Percentiles rank a stretch among this genome's conserved stretches.
Conservation (phyloP, 78 protist genomes). For the Isochrysis galbana region DNA sequence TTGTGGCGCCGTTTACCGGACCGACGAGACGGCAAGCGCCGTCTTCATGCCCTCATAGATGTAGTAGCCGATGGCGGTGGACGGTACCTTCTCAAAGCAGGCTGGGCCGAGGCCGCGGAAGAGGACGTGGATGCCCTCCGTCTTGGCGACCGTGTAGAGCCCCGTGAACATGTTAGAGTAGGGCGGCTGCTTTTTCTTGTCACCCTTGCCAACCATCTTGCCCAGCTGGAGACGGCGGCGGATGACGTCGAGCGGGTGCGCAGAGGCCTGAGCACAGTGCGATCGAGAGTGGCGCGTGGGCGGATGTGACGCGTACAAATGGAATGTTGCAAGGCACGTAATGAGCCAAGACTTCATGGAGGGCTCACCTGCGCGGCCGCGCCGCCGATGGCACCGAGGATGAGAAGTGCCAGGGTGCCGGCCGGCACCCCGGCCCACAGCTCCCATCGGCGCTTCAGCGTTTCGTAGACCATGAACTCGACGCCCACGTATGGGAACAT, state of each 20-base stretch:
- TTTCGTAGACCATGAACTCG: conserved; percentile 79
- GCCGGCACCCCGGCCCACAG: conserved; percentile 70
- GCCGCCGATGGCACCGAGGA: neutral
- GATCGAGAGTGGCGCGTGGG: no score
- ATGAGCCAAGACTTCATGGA: no score
- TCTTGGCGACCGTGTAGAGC: conserved; percentile 71
- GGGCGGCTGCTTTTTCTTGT: conserved; percentile 36
- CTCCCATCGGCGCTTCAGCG: conserved; percentile 41
- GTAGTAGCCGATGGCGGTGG: conserved; percentile 73
- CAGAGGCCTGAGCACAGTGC: neutral
- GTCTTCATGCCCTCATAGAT: conserved; percentile 69
- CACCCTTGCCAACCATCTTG: neutral
- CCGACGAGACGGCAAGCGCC: neutral
- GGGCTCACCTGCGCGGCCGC: no score
- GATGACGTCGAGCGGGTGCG: neutral
- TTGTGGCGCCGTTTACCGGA: no score
- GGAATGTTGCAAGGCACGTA: no score
- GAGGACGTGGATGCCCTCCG: conserved; percentile 48
- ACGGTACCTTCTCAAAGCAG: conserved; percentile 57
- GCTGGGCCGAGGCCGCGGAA: conserved; percentile 15
- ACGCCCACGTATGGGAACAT: conserved; percentile 84
- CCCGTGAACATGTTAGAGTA: conserved; percentile 70
- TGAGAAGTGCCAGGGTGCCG: conserved; percentile 48
- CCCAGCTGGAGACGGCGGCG: neutral
- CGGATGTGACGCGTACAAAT: no score